Base-by-base conservation (phyloP, 2,329 filamentous ascomycete species). In the Aureobasidium mangrovei region DNA sequence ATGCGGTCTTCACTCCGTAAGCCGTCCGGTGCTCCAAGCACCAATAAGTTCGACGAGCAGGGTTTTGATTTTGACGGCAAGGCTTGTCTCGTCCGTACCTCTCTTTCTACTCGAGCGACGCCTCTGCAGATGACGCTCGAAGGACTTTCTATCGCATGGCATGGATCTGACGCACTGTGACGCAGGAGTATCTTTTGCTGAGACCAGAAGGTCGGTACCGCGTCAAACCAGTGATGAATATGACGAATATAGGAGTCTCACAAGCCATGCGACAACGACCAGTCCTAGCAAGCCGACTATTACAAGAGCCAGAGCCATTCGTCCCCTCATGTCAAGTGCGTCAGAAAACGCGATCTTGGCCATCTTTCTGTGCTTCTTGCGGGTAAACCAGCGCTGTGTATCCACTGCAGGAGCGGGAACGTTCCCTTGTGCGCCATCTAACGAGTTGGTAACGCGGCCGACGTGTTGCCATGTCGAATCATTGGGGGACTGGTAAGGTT, bases 401-500 rank as follows among this genome's bases (percentile, higher is more conserved):
- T 42, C 31, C 18, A 54, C 44, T n/a, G 53, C 53, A 35, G 53
- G 7, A 35, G 18, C 26, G 26, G 53, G 44, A n/a, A 46, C 52
- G 18, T 35, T 46, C 8, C 52, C 52, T 36, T 54, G 12, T 36
- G 38, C 35, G 7, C 36, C 44, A 12, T 47, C 31, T 10, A 31
- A 28, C 29, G 24, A 35, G 43, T 8, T 48, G 32, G 53, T 35
- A 24, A 26, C 38, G 27, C 35, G 33, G 28, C 33, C 31, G 36
- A 18, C 43, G 29, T 46, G 35, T 47, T 54, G 53, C 62, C 62
- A 65, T 31, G 67, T 66, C 28, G 64, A 60, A 41, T 60, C 58
- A 18, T 41, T 35, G 3, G 67, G 62, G 42, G 72, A 63, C 56
- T 73, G 72, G 61, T 76, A 75, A 18, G 74, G 73, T 56, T 74